These are phyloP conservation scores for Podospora sp. DNA, from an alignment of 495 filamentous ascomycete species.

Conservation along the genomic window DNA sequence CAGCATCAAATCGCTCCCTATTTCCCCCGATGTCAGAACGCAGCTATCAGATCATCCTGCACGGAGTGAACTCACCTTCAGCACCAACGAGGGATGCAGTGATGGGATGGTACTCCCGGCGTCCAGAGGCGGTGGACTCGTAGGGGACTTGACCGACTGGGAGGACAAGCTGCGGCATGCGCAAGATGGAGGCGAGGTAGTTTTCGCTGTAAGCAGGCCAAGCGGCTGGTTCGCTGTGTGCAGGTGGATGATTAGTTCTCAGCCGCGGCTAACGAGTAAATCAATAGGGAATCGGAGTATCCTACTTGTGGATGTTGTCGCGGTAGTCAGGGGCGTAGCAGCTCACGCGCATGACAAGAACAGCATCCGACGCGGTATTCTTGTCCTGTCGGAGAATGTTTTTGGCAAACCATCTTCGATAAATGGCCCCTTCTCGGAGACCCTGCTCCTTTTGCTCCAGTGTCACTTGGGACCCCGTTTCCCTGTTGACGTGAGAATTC, in stretches of 20 bases:
- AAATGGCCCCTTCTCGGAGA: background rate
- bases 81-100: background rate
- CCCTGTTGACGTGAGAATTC: background rate
- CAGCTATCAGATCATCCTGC: background rate
- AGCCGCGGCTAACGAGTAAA: no score
- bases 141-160: conserved; percentile 1
- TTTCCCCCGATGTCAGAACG: no score
- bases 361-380: background rate
- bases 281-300: no score
- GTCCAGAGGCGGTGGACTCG: background rate
- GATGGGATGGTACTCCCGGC: background rate
- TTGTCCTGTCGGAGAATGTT: background rate
- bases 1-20: no score
- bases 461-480: background rate
- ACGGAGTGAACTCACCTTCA: background rate
- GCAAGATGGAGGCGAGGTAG: background rate
- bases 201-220: no score
- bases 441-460: background rate
- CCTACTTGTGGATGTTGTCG: no score
- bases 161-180: background rate
- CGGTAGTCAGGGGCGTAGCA: no score
- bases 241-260: no score
- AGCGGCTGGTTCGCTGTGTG: no score
- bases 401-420: background rate
- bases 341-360: background rate